A percentile compares a stretch with the other conserved stretches of the same genome.
Conservation (phyloP, 345 rosid genomes). For the Acer saccharum region DNA sequence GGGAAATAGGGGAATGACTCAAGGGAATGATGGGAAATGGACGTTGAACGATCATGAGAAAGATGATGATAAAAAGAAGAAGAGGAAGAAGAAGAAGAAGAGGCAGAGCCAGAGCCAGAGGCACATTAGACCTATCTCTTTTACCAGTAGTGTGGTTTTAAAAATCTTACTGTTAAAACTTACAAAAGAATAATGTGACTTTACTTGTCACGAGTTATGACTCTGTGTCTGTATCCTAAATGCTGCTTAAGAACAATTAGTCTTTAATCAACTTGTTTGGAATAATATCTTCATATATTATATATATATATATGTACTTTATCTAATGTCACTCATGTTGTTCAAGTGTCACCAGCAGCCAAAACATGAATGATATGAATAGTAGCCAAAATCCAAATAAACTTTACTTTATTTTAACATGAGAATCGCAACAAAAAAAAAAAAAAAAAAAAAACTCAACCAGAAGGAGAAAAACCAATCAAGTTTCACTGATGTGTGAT, state of each 20-base stretch:
- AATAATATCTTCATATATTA: too few relatives aligned
- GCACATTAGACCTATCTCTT: background rate
- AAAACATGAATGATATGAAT: too few relatives aligned
- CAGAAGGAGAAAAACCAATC: background rate
- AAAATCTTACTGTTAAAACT: background rate
- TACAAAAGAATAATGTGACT: background rate
- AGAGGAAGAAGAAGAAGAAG: too few relatives aligned
- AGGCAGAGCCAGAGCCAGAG: too few relatives aligned
- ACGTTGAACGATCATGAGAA: constrained; percentile 40
- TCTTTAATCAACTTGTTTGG: background rate
- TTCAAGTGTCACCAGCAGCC: too few relatives aligned
- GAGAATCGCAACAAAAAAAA: too few relatives aligned
- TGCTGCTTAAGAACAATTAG: too few relatives aligned
- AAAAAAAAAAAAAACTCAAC: background rate
- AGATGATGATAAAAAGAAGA: constrained; percentile 11
- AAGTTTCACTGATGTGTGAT: background rate
- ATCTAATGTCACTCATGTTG: too few relatives aligned
- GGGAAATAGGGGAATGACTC: constrained; percentile 58
- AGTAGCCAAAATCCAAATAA: background rate
- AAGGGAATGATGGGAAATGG: constrained; percentile 56
- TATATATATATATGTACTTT: too few relatives aligned
- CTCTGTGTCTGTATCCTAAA: too few relatives aligned
- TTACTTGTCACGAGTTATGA: background rate
- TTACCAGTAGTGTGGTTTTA: too few relatives aligned
- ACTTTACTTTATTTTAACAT: too few relatives aligned